phyloP scores from a whole-genome alignment of 805 yeast species.

The Starmerella apis region DNA sequence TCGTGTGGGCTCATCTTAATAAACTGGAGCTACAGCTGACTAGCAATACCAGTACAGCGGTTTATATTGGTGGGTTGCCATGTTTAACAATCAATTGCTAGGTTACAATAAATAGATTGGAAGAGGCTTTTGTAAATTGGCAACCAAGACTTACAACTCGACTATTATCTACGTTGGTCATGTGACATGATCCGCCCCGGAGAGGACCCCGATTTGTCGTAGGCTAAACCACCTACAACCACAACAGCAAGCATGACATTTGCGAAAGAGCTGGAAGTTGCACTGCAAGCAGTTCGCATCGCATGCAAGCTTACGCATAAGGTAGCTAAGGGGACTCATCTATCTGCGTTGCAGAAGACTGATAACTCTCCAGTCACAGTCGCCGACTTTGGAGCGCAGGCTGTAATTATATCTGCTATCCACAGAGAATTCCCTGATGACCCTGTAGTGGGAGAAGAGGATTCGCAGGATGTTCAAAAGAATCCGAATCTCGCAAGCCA shows the following conservation, averaged over 20 bases:
- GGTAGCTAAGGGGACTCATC: conserved; percentile 31
- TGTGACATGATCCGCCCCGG: neutral
- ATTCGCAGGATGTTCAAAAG: conserved; percentile 54
- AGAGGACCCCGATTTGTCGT: neutral
- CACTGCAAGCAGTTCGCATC: conserved; percentile 80
- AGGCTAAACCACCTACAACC: neutral
- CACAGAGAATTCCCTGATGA: conserved; percentile 70
- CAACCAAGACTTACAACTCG: too few species aligned
- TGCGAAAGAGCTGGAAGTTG: conserved; percentile 55
- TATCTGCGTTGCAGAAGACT: conserved; percentile 50
- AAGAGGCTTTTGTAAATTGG: too few species aligned
- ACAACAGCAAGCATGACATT: conserved; percentile 2
- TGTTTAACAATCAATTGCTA: too few species aligned
- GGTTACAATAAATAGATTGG: too few species aligned
- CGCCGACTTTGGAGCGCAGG: conserved; percentile 96
- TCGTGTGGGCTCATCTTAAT: too few species aligned
- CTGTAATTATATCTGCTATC: conserved; percentile 77
- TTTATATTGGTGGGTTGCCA: too few species aligned
- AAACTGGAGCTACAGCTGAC: too few species aligned
- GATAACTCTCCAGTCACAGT: conserved; percentile 90
- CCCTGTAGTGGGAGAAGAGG: conserved; percentile 90
- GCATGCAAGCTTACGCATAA: conserved; percentile 70
- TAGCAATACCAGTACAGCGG: too few species aligned
- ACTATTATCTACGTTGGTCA: too few species aligned
- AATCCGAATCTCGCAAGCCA: conserved; percentile 40